Evolutionary conservation across 2,329 filamentous ascomycete genomes (phyloP).

Genomic region (Rosellinia necatrix): DNA sequence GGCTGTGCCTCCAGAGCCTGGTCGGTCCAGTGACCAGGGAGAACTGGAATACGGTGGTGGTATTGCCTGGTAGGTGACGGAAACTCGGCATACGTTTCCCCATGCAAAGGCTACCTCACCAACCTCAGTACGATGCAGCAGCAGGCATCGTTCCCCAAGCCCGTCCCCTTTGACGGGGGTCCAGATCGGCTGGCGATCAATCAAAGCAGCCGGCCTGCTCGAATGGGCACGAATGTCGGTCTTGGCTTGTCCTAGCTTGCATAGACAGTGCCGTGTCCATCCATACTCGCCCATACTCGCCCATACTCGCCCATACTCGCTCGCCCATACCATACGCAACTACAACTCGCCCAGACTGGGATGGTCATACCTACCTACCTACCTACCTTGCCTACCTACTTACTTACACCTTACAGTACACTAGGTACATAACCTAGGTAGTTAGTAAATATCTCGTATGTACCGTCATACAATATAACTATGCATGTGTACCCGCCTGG

Average conservation of each 20-base stretch:
- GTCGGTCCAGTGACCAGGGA: too few species aligned
- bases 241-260: conserved; percentile 23
- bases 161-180: conserved; percentile 13
- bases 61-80: conserved; percentile 6
- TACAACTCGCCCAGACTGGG: too few species aligned
- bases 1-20: too few species aligned
- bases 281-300: not conserved
- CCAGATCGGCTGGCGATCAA: conserved; percentile 19
- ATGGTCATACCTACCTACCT: too few species aligned
- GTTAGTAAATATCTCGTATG: too few species aligned
- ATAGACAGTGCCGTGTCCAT: conserved; percentile 15
- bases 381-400: too few species aligned
- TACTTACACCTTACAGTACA: too few species aligned
- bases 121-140: not conserved
- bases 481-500: too few species aligned
- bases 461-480: too few species aligned
- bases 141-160: conserved; percentile 1
- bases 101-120: conserved; percentile 4
- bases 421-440: too few species aligned
- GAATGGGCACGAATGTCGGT: conserved; percentile 8
- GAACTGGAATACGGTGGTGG: not conserved
- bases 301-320: too few species aligned
- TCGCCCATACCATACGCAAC: too few species aligned
- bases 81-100: conserved; percentile 1
- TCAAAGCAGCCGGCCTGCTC: conserved; percentile 16